Evolutionary conservation across 805 yeast species (phyloP), one percentile per base, ranked within the genome.

Genomic region (Barnettozyma pratensis): DNA sequence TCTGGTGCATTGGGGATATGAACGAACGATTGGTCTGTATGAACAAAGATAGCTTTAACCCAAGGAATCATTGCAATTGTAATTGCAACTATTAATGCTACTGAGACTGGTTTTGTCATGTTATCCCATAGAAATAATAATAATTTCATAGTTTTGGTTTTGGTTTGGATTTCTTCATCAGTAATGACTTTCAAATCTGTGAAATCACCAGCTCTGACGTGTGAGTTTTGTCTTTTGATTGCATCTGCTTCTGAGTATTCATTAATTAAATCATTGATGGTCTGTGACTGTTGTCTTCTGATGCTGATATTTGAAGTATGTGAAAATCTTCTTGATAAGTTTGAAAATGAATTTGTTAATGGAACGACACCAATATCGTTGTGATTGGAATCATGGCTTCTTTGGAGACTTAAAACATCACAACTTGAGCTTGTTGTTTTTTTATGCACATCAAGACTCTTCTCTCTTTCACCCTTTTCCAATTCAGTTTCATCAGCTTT

Each of bases 61-160:
- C 97, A 94, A 1, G 97, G 97, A 26, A 94, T 78, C 85, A 92
- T 86, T 5, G 94, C 80, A 19, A 88, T 71, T 1, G 73, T 70
- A 41, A 92, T 68, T 0, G 91, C 77, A 0, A 81, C 41, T 9
- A 90, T 74, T 27, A 90, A 75, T 1, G 96, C 70, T 29, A 86
- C 53, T 2, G 96, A 83, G 34, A 83, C 81, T 1, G 97, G 97
- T 45, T 88, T 77, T 42, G 72, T 60, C 55, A 85, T 79, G 62
- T 84, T 86, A 49, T 78, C 75, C 4, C 69, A 26, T 46, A 74
- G 63, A 51, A 67, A 72, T 2, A 57, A 52, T 58, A 63, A 26
- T 1, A 57, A 14, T 2, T 30, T n/a, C 32, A 25, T 47, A 9
- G 45, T 27, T 14, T 42, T 37, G 8, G 50, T 42, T 26, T 40